Base-by-base conservation (phyloP, 805 yeast species). In the Kazachstania kunashirensis region DNA sequence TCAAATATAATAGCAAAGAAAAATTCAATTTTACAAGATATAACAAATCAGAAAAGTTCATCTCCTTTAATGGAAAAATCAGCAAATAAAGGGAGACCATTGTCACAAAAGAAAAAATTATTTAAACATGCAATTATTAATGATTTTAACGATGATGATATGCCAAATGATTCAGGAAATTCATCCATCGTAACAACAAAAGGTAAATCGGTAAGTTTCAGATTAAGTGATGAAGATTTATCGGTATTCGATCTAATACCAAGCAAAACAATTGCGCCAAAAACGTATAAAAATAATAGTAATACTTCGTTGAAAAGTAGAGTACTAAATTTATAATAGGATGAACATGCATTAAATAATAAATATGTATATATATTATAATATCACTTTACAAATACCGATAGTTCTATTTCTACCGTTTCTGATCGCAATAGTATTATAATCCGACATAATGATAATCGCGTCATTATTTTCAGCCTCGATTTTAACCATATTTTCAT, bases 201-300 rank as follows among this genome's bases (percentile, higher is more conserved):
- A 4, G 30, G 19, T 23, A 39, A 37, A 29, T 37, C 43, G 18
- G 48, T 44, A 2, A 48, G 52, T 30, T 49, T 53, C 28, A 48
- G 61, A 25, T 41, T 53, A 32, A 46, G 45, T 40, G 59, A 55
- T 29, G 58, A 57, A 15, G 66, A 62, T 41, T 34, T 59, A 18
- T 57, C 67, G 5, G 61, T 65, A n/a, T 67, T 68, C 50, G 71
- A 68, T 44, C 58, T 66, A 29, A 57, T 61, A 26, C 55, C 50
- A 8, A 19, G 29, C n/a, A 31, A 37, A 12, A 30, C 29, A 45
- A 41, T n/a, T 12, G 42, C 14, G 44, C 37, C 40, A 34, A 38
- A 35, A 31, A 36, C 25, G 9, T 31, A 15, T 26, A 15, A 30
- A 13, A 30, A 31, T 10, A 32, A 32, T 31, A 35, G 11, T n/a